phyloP scores from a whole-genome alignment of 164 flowering plant genomes.

The Stephania cephalantha region DNA sequence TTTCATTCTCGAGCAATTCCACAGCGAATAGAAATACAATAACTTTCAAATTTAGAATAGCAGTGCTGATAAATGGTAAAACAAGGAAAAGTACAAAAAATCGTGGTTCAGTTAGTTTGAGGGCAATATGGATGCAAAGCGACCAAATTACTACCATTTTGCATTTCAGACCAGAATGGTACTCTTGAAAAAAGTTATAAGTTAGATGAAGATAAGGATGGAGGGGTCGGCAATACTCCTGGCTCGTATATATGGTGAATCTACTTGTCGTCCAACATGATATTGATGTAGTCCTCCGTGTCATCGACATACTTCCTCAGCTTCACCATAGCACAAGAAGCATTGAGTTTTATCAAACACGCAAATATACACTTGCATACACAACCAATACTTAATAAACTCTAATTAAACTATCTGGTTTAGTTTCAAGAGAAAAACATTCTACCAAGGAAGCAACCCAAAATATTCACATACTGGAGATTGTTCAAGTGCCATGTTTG shows the following conservation, averaged over 20 bases:
- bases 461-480: not conserved
- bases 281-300: slow-evolving; percentile 98
- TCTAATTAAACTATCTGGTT: not conserved
- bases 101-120: too few relatives aligned
- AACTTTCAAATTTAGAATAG: too few relatives aligned
- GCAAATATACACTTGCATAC: not conserved
- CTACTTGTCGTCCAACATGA: slow-evolving; percentile 97
- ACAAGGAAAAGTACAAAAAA: too few relatives aligned
- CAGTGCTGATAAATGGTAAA: too few relatives aligned
- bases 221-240: not conserved
- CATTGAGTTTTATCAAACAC: not conserved
- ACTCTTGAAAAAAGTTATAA: too few relatives aligned
- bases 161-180: too few relatives aligned
- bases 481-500: too few relatives aligned
- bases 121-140: too few relatives aligned
- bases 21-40: too few relatives aligned
- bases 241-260: slow-evolving; percentile 69
- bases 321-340: slow-evolving; percentile 27
- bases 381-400: not conserved
- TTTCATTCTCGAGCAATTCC: too few relatives aligned
- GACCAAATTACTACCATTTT: too few relatives aligned
- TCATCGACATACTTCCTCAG: slow-evolving; percentile 94
- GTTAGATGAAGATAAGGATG: not conserved
- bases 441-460: not conserved
- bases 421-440: not conserved